Evolutionary conservation across 129 eudicot genomes (phyloP).

Genomic region (Ambrosia trifida): DNA sequence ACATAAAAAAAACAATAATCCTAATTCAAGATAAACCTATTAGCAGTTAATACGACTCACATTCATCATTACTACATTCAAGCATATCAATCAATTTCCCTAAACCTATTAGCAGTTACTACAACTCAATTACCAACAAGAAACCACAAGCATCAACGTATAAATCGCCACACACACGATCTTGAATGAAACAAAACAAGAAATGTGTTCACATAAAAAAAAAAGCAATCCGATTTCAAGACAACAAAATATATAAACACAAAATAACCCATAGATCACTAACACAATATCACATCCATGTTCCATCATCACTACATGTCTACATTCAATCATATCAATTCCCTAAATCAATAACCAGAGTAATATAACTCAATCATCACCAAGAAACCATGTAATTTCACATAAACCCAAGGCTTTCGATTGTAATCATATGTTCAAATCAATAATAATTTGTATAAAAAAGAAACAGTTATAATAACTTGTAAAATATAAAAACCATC

Average conservation of each 20-base stretch:
- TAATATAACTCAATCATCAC: background rate
- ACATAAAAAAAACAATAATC: background rate
- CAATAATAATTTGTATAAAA: too few relatives aligned
- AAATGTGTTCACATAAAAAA: background rate
- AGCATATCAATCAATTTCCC: too few relatives aligned
- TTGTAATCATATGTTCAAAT: background rate
- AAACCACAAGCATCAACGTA: too few relatives aligned
- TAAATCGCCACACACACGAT: too few relatives aligned
- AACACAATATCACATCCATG: background rate
- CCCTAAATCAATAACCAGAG: background rate
- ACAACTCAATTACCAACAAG: too few relatives aligned
- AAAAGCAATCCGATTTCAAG: background rate
- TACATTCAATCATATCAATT: constrained; percentile 6
- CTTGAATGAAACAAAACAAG: too few relatives aligned
- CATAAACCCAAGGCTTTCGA: background rate
- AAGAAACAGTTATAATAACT: too few relatives aligned
- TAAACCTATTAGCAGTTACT: too few relatives aligned
- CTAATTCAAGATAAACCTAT: background rate
- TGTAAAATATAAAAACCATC: background rate
- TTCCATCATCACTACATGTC: too few relatives aligned
- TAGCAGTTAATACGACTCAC: background rate
- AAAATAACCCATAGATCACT: background rate
- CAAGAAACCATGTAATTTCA: background rate
- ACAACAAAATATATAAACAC: background rate
- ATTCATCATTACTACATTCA: too few relatives aligned